These are phyloP conservation scores for Clathrospora elynae DNA, from an alignment of 2,329 filamentous ascomycete species.

Conservation along the genomic window DNA sequence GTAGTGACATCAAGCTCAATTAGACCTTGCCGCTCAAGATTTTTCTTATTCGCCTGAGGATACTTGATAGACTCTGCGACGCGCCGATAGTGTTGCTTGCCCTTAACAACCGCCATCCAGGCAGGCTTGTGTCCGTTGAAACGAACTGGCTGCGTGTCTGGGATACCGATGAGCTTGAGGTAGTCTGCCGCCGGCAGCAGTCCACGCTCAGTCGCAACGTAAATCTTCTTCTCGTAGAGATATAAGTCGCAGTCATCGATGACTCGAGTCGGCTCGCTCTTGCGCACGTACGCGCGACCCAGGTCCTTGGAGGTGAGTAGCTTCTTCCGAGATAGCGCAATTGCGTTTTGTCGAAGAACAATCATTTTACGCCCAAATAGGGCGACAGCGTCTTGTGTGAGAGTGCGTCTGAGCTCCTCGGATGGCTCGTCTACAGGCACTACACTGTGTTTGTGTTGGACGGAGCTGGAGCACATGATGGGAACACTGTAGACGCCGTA, in stretches of 20 bases:
- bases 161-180: constrained; percentile 20
- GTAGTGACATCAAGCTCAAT: not conserved
- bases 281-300: constrained; percentile 9
- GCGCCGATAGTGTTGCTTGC: constrained; percentile 2
- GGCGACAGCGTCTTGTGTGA: constrained; percentile 1
- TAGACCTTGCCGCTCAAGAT: not conserved
- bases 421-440: constrained; percentile 4
- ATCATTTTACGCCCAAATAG: constrained; percentile 11
- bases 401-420: not conserved
- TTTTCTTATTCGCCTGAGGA: not conserved
- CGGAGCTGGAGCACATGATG: constrained; percentile 16
- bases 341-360: constrained; percentile 3
- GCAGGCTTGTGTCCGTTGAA: constrained; percentile 24
- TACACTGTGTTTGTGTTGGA: constrained; percentile 3
- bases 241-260: constrained; percentile 27
- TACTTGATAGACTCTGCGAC: not conserved
- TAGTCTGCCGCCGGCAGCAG: constrained; percentile 22
- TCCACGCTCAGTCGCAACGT: constrained; percentile 25
- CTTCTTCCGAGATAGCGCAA: constrained; percentile 3
- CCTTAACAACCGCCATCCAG: constrained; percentile 16
- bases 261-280: constrained; percentile 4
- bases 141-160: constrained; percentile 21
- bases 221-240: constrained; percentile 15
- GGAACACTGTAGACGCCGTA: constrained; percentile 22
- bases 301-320: constrained; percentile 8